Evolutionary conservation across 1,284 basidiomycete species (phyloP), one percentile per base, ranked within the genome.

Genomic region (Irpex lacteus): DNA sequence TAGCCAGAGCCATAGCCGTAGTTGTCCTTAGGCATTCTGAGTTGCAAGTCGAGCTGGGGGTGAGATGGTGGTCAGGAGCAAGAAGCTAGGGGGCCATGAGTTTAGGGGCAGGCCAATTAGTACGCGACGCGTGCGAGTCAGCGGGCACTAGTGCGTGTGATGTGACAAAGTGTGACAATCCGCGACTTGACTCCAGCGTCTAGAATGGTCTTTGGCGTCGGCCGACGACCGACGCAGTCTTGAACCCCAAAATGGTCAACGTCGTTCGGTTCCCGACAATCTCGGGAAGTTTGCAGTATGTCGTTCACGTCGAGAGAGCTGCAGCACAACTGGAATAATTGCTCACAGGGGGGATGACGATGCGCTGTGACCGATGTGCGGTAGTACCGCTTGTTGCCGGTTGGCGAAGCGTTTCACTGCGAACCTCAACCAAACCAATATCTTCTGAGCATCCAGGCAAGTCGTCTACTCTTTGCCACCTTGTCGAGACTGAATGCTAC

Each of bases 1-100:
- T 63, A 59, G 37, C 62, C 47, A 21, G 40, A 50, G 37, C 62
- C 62, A 49, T 57, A 63, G 4, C 62, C 62, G 50, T 63, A 63
- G 62, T 63, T 63, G 4, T 38, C 57, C 37, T 63, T 60, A 52
- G 62, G 57, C 62, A 63, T 63, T 56, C n/a, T 63, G 55, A 9
- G 34, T 15, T 11, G 7, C 34, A 26, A 53, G 21, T 18, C 9
- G 8, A 18, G 5, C 13, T 19, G 18, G n/a, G 18, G 21, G 50
- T 18, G 50, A 19, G 50, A 18, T 53, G 21, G 21, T 53, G 50
- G n/a, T 53, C 18, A 15, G 50, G 50, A 53, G 50, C n/a, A 26
- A 18, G 50, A 19, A 53, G 18, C 13, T 8, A 18, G 40, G 40
- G 40, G 40, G 40, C 26, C 26, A 26, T 26, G 40, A 44, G 40